Evolutionary conservation across 345 rosid genomes (phyloP).

Genomic region (Salix dunnii): DNA sequence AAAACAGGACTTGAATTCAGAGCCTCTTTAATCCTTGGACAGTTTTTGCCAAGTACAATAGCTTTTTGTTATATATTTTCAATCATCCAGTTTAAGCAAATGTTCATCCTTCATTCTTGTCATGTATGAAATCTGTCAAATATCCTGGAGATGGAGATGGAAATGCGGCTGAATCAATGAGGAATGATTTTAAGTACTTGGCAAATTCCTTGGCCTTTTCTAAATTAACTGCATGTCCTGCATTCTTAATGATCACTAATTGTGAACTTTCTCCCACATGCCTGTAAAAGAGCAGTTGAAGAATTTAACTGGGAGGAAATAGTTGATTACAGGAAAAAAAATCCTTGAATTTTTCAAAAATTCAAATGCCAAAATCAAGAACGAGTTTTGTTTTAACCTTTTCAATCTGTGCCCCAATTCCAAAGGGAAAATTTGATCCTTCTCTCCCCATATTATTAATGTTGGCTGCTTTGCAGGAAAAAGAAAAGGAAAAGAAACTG

Average conservation of each 20-base stretch:
- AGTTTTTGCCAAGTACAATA: not conserved
- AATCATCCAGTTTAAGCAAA: not conserved
- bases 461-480: slow-evolving; percentile 28
- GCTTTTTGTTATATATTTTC: not conserved
- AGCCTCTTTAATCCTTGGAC: too few relatives aligned
- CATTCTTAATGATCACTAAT: slow-evolving; percentile 22
- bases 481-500: not conserved
- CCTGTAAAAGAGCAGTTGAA: not conserved
- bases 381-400: slow-evolving; percentile 22
- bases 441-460: slow-evolving; percentile 54
- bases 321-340: not conserved
- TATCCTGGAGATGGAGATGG: not conserved
- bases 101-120: not conserved
- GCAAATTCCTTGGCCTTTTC: slow-evolving; percentile 48
- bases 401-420: slow-evolving; percentile 51
- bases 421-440: slow-evolving; percentile 57
- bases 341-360: not conserved
- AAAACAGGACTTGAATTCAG: not conserved
- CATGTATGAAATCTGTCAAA: not conserved
- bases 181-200: slow-evolving; percentile 43
- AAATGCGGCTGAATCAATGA: slow-evolving; percentile 1
- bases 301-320: not conserved
- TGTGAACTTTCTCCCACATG: slow-evolving; percentile 28
- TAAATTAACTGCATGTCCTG: slow-evolving; percentile 54
- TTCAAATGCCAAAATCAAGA: not conserved